Conservation (phyloP, 495 filamentous ascomycete genomes). For the Aspergillus conjunctus region DNA sequence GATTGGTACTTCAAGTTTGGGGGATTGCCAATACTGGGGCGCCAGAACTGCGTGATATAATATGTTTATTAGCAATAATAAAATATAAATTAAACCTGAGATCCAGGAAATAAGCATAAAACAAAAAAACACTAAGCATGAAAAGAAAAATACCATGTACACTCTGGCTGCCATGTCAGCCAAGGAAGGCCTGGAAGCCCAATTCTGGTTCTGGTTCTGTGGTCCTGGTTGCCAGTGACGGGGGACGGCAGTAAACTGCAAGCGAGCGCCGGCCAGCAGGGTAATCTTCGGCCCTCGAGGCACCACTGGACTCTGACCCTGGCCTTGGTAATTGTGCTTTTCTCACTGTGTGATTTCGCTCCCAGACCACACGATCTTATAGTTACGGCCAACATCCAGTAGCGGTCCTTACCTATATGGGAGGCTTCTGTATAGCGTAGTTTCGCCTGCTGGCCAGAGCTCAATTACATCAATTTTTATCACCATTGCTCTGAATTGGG, state of each 20-base stretch:
- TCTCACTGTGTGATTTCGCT: slow-evolving; percentile 4
- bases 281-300: slow-evolving; percentile 6
- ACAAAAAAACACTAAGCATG: neutral
- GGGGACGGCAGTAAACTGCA: neutral
- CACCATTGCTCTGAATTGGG: no score
- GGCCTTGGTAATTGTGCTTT: neutral
- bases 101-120: neutral
- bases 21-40: slow-evolving; percentile 1
- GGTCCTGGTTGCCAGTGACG: neutral
- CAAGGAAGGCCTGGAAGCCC: slow-evolving; percentile 3
- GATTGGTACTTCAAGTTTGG: slow-evolving; percentile 8
- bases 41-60: neutral
- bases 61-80: slow-evolving; percentile 3
- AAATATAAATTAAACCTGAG: neutral
- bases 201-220: slow-evolving; percentile 1
- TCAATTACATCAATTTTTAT: neutral
- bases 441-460: slow-evolving; percentile 4
- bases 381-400: neutral
- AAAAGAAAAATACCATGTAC: neutral
- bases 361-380: neutral
- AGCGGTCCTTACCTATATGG: slow-evolving; percentile 1
- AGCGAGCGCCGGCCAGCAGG: neutral
- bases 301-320: slow-evolving; percentile 4
- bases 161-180: neutral
- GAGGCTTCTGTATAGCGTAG: neutral